A percentile compares a stretch with the other conserved stretches of the same genome.
Evolutionary conservation across 2,329 filamentous ascomycete genomes (phyloP).

Genomic region (Aspergillus melleus): DNA sequence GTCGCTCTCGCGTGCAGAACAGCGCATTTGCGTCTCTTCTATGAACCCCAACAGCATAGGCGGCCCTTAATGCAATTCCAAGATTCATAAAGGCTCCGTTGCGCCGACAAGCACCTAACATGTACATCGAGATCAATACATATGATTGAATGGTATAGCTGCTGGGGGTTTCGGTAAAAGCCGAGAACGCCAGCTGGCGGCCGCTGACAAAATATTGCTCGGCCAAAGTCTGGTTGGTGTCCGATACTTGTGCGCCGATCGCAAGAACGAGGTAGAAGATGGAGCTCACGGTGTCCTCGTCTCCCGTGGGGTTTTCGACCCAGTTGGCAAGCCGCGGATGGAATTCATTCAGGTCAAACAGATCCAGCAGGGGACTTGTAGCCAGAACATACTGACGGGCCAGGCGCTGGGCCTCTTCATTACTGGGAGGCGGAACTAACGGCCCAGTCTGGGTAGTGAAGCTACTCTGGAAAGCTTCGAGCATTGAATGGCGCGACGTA

Average conservation of each 20-base stretch:
- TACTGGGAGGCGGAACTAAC: constrained; percentile 30
- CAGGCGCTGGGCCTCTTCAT: constrained; percentile 42
- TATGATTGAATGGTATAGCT: constrained; percentile 54
- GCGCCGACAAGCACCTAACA: constrained; percentile 53
- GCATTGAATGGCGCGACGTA: constrained; percentile 43
- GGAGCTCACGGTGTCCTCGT: constrained; percentile 46
- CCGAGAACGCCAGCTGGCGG: constrained; percentile 45
- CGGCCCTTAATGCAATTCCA: constrained; percentile 52
- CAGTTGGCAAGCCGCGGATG: constrained; percentile 39
- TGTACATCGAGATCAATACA: constrained; percentile 52
- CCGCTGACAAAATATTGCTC: constrained; percentile 52
- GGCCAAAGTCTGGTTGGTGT: constrained; percentile 41
- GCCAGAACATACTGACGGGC: constrained; percentile 47
- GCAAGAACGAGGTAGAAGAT: constrained; percentile 55
- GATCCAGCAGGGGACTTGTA: constrained; percentile 50
- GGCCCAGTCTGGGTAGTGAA: constrained; percentile 30
- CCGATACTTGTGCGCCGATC: constrained; percentile 48
- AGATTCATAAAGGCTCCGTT: constrained; percentile 56
- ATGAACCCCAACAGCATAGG: constrained; percentile 55
- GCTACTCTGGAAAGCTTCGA: constrained; percentile 40
- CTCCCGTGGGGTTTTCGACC: constrained; percentile 36
- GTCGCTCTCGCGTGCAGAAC: constrained; percentile 45
- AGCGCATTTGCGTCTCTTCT: constrained; percentile 53
- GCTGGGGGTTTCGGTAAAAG: constrained; percentile 52
- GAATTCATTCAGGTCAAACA: constrained; percentile 50